A percentile compares a stretch with the other conserved stretches of the same genome.
Evolutionary conservation across 192 early-diverging fungal genomes (phyloP).

Genomic region (Ramicandelaber brevisporus): DNA sequence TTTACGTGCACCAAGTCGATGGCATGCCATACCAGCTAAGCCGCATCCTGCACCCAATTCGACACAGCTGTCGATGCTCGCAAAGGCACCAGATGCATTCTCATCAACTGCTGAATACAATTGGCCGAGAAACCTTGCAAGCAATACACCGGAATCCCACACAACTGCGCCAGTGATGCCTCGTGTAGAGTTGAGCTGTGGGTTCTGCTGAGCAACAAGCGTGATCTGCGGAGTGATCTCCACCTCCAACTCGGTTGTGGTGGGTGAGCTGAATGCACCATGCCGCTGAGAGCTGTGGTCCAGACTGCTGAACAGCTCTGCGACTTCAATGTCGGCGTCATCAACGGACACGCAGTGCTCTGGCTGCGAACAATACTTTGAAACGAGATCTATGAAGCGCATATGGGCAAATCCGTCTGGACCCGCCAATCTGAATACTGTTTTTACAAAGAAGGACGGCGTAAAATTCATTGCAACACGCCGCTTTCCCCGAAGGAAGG

Average conservation of each 20-base stretch:
- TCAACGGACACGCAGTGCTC: slow-evolving; percentile 2
- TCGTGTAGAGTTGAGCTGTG: slow-evolving; percentile 12
- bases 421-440: no score
- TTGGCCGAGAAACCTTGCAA: slow-evolving; percentile 9
- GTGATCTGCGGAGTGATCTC: slow-evolving; percentile 5
- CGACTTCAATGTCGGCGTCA: slow-evolving; percentile 12
- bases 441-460: no score
- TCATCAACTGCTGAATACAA: slow-evolving; percentile 3
- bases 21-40: slow-evolving; percentile 10
- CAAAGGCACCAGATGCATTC: slow-evolving; percentile 2
- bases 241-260: slow-evolving; percentile 6
- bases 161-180: slow-evolving; percentile 15
- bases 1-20: slow-evolving; percentile 8
- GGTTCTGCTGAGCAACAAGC: slow-evolving; percentile 12
- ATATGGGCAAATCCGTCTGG: no score
- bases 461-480: no score
- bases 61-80: slow-evolving; percentile 2
- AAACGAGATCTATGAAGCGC: background rate
- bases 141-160: slow-evolving; percentile 16
- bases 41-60: slow-evolving; percentile 17
- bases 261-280: slow-evolving; percentile 10
- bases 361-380: background rate
- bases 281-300: no score
- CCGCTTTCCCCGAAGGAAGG: no score
- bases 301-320: slow-evolving; percentile 16